Evolutionary conservation across 179 eudicot species (phyloP).

Genomic region (Patellifolia procumbens): DNA sequence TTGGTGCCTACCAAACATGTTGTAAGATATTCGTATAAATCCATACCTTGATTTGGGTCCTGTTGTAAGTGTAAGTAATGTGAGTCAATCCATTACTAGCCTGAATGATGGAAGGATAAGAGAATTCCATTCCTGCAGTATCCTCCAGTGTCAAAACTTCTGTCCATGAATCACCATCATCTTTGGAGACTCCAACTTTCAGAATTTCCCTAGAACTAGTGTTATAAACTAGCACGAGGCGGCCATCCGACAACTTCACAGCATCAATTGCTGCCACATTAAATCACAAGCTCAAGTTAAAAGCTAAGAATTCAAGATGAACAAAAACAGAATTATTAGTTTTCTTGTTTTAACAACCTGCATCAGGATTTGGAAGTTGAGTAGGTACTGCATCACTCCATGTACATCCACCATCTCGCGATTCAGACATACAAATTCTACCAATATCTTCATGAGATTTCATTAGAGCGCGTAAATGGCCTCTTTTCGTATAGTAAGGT

Average conservation of each 20-base stretch:
- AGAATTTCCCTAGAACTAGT: conserved; percentile 62
- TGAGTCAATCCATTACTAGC: conserved; percentile 61
- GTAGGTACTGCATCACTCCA: conserved; percentile 79
- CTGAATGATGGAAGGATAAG: conserved; percentile 77
- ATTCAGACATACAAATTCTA: conserved; percentile 79
- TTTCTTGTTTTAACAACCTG: conserved; percentile 71
- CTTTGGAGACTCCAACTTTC: conserved; percentile 55
- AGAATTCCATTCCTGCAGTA: conserved; percentile 68
- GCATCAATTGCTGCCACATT: neutral
- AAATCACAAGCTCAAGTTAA: neutral
- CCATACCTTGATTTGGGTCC: conserved; percentile 71
- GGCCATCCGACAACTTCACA: conserved; percentile 41
- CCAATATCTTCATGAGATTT: conserved; percentile 51
- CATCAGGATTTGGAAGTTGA: conserved; percentile 80
- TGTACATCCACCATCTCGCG: conserved; percentile 72
- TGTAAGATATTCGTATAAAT: too few relatives aligned
- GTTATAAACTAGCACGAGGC: conserved; percentile 69
- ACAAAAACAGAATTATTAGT: too few relatives aligned
- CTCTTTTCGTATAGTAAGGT: conserved; percentile 73
- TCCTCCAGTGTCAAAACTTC: conserved; percentile 63
- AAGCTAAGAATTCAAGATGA: neutral
- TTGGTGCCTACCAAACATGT: too few relatives aligned
- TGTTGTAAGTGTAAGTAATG: conserved; percentile 75
- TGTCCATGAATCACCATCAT: conserved; percentile 73
- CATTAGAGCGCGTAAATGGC: conserved; percentile 70